Base-by-base conservation (phyloP, 2,329 filamentous ascomycete genomes). In the Coccinonectria pachysandricola region DNA sequence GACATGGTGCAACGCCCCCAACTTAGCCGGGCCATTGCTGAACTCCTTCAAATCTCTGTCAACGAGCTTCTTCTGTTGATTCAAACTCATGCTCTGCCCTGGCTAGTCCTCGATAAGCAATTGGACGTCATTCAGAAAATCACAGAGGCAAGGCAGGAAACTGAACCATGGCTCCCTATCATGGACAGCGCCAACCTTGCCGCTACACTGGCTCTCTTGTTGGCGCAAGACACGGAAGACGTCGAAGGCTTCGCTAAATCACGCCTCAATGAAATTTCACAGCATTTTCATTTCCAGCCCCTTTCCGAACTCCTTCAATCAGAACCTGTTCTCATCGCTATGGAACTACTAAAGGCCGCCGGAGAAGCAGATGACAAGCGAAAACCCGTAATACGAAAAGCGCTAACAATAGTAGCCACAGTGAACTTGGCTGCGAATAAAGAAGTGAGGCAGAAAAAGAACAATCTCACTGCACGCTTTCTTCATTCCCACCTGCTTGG, bases 401-500 rank as follows among this genome's bases (percentile, higher is more conserved):
- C 65, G 16, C 41, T 75, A 17, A 52, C 53, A 11, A 56, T 60
- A 10, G 61, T 74, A 52, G 56, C 57, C 12, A 40, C 39, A 7
- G 57, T 60, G 39, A 50, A 62, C 12, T 40, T 64, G 9, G 45
- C 45, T 9, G 49, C 52, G 9, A 59, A 45, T 25, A 56, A 60
- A 34, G 57, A 64, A 30, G 32, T 49, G 2, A 60, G 65, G 28
- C 57, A 55, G 23, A 70, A 65, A 37, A 68, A 64, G 31, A 51
- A 50, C 2, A 73, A 79, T 32, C 56, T 71, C 2, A 63, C 92
- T 13, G 77, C 75, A 1, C 62, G 70, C 0, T 96, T 94, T 48
- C 70, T 96, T 21, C 78, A 92, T 36, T 70, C 73, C 15, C 79
- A 95, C 50, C 76, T 92, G 17, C 68, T 98, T 6, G 88, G 86